Evolutionary conservation across 2,329 filamentous ascomycete genomes (phyloP), one percentile per base, ranked within the genome.

Genomic region (Scedosporium dehoogii): DNA sequence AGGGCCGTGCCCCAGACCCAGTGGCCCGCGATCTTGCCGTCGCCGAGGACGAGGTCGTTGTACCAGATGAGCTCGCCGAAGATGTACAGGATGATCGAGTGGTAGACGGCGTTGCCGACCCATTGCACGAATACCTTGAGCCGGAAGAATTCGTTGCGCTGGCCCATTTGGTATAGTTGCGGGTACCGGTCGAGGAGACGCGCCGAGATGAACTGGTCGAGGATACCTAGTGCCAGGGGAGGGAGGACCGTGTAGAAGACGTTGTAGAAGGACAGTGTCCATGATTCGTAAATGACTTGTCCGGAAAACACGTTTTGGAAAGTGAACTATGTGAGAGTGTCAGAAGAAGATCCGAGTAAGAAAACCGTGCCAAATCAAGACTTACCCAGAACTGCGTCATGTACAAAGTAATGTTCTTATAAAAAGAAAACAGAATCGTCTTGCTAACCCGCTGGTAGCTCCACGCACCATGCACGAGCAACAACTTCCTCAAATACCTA

Each of bases 261-360:
- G 79, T 99, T 99, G 82, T 97, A 99, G 78, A 97, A 96, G 6
- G 93, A 96, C n/a, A 99, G 80, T 0, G 92, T 97, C 96, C 96
- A 99, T 9, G 94, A 97, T 76, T 99, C 94, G 82, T 92, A 97
- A 72, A 99, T 97, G 72, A 97, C 91, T 73, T 97, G 89, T 60
- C 94, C 94, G 1, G 93, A 97, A 75, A 97, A 99, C 67, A 91
- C 90, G 74, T 99, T 99, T 83, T 96, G 92, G 79, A 99, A 99
- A 0, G 92, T 91, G 76, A 94, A 97, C 90, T 92, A 64, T 1
- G 10, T 38, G 65, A 64, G 69, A 73, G 72, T 72, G 69, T 63
- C 62, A 58, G 58, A 55, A 62, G 63, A 42, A n/a, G n/a, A 10
- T 14, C 56, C 53, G 25, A 25, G 21, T 7, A 56, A 33, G 23